Base-by-base conservation (phyloP, 208 protist species). In the Novymonas esmeraldas region DNA sequence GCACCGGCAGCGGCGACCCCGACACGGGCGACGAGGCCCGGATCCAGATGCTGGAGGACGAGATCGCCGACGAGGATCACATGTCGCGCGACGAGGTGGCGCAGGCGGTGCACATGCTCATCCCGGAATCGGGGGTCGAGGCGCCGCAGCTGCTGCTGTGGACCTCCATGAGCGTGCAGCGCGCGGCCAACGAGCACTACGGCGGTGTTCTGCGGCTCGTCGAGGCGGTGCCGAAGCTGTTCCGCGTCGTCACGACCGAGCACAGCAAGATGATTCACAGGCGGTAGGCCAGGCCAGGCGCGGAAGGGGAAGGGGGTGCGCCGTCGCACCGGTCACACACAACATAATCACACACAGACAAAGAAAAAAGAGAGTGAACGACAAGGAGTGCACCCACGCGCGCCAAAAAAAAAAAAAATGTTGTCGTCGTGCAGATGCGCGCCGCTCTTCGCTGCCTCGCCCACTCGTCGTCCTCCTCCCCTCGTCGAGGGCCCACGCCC, bases 81-180 rank as follows among this genome's bases (percentile, higher is more conserved):
- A 41, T 83, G 70, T 61, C 66, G 24, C 45, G 61, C 26, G 66
- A 50, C 22, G 82, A 82, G 31, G 76, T 84, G 3, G 39, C 90
- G 22, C 41, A 72, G 34, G 78, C 79, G 0, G 79, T 93, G 28
- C 65, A 31, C 39, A 70, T 49, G 41, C 77, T 95, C 22, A 79
- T 95, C 20, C 90, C 90, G 2, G 54, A 64, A 9, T 58, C 50
- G 9, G 90, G 87, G 2, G 87, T 95, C 14, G 90, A 92, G 48
- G 64, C 64, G 36, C 52, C 81, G 50, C 78, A 88, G 60, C 73
- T 95, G 60, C 71, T 93, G 41, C 66, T 90, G 57, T 93, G 87
- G 87, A 78, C 85, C 0, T 90, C 90, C 3, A 66, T 92, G 70
- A 61, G 46, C 20, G 75, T 93, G 29, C 90, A 93, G 62, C 84